These are phyloP conservation scores for Kuraishia capsulata DNA, from an alignment of 805 yeast species.

Conservation along the genomic window DNA sequence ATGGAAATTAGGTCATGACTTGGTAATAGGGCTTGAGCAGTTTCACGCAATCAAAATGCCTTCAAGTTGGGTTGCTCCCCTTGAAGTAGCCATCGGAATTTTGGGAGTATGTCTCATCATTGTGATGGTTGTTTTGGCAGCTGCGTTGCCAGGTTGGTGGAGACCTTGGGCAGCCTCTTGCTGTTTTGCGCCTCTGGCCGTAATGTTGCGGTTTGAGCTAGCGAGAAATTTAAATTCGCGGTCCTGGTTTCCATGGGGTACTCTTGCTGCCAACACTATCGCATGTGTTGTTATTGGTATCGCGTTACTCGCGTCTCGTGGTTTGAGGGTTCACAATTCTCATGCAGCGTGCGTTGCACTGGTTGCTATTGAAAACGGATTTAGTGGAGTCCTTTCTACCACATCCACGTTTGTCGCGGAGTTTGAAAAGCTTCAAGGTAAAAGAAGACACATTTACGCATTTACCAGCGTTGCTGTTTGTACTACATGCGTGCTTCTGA, in stretches of 20 bases:
- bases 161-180: constrained; percentile 64
- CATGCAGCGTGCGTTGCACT: constrained; percentile 36
- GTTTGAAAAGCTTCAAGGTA: constrained; percentile 26
- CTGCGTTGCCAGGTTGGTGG: constrained; percentile 30
- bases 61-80: too few relatives aligned
- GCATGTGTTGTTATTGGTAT: constrained; percentile 38
- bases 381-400: constrained; percentile 65
- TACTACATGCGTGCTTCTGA: constrained; percentile 42
- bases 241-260: constrained; percentile 28
- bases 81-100: background rate
- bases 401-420: constrained; percentile 75
- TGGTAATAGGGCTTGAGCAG: constrained; percentile 15
- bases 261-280: constrained; percentile 36
- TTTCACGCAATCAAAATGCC: background rate
- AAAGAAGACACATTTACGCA: constrained; percentile 39
- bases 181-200: constrained; percentile 66
- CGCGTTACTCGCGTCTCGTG: constrained; percentile 28
- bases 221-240: constrained; percentile 28
- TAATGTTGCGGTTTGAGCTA: constrained; percentile 45
- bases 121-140: constrained; percentile 33
- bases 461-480: constrained; percentile 33
- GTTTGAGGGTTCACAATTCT: constrained; percentile 14
- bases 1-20: constrained; percentile 48
- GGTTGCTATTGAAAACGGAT: constrained; percentile 51
- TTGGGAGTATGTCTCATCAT: constrained; percentile 16